These are phyloP conservation scores for Apiotrichum veenhuisii DNA, from an alignment of 1,284 basidiomycete genomes.

Conservation along the genomic window DNA sequence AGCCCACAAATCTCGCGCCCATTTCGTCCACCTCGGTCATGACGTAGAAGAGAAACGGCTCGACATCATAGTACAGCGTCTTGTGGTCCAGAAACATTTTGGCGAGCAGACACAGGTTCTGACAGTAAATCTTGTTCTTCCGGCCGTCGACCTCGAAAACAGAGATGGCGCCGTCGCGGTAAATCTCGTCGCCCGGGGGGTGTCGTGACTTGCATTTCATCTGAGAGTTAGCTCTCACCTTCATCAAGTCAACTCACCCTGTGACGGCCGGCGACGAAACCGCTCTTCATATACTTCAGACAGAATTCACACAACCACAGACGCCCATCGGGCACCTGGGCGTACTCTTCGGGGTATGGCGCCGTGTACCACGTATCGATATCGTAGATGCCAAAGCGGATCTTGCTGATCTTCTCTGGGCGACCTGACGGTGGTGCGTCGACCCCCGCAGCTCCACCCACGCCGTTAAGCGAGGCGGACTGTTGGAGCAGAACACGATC, in stretches of 20 bases:
- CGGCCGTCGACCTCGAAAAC: constrained; percentile 98
- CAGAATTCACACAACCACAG: constrained; percentile 98
- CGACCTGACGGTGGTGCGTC: constrained; percentile 9
- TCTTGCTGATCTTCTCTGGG: constrained; percentile 63
- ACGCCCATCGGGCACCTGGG: constrained; percentile 83
- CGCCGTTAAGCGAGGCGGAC: constrained; percentile 17
- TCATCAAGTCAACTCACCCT: constrained; percentile 57
- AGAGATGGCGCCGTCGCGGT: constrained; percentile 80
- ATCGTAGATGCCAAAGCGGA: constrained; percentile 90
- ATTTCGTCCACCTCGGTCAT: constrained; percentile 86
- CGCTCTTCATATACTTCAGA: constrained; percentile 96
- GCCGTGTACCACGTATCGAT: constrained; percentile 99
- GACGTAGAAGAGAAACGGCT: constrained; percentile 98
- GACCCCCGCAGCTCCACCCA: constrained; percentile 3
- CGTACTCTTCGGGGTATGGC: constrained; percentile 97
- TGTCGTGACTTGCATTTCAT: constrained; percentile 91
- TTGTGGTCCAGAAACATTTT: constrained; percentile 99
- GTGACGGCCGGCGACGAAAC: constrained; percentile 82
- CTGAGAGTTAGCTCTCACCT: constrained; percentile 49
- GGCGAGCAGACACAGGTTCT: constrained; percentile 96
- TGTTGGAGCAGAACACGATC: constrained; percentile 40
- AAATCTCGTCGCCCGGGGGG: constrained; percentile 98
- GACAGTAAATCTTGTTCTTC: constrained; percentile 99
- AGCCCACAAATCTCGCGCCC: constrained; percentile 93
- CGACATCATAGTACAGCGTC: constrained; percentile 98